A percentile compares a stretch with the other conserved stretches of the same genome.
Evolutionary conservation across 768 basidiomycete genomes (phyloP).

Genomic region (Calocybe indica): DNA sequence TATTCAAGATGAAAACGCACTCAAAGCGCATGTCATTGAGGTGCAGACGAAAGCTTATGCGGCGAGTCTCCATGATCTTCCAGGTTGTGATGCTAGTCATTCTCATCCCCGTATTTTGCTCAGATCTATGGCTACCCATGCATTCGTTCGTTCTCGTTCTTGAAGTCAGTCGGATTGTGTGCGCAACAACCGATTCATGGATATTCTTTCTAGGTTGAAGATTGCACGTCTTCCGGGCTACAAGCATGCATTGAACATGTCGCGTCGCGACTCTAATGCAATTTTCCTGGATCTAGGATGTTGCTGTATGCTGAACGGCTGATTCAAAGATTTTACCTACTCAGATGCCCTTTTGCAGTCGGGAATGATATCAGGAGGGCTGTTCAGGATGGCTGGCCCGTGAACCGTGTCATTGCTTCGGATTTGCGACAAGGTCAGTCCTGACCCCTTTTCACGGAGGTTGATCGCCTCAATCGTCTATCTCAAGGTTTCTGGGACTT

Average conservation of each 20-base stretch:
- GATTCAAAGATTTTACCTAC: not conserved
- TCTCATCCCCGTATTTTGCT: not conserved
- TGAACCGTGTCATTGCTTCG: conserved; percentile 20
- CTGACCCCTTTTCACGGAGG: not conserved
- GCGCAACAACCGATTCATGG: not conserved
- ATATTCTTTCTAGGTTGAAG: conserved; percentile 12
- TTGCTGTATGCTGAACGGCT: conserved; percentile 17
- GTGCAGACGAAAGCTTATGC: conserved; percentile 25
- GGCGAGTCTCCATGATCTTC: conserved; percentile 8
- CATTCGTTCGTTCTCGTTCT: conserved; percentile 23
- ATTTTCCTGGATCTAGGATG: conserved; percentile 29
- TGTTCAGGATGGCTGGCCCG: conserved; percentile 26
- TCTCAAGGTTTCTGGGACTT: conserved; percentile 45
- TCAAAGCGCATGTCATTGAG: conserved; percentile 25
- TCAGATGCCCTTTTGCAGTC: conserved; percentile 12
- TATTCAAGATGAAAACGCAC: conserved; percentile 20
- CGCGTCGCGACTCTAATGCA: conserved; percentile 11
- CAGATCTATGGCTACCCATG: conserved; percentile 26
- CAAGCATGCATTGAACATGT: conserved; percentile 16
- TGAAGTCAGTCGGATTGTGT: conserved; percentile 11
- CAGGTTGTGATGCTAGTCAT: not conserved
- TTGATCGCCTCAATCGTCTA: not conserved
- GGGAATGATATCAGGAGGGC: conserved; percentile 27
- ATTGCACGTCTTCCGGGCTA: conserved; percentile 23
- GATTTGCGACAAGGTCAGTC: conserved; percentile 22